These are phyloP conservation scores for Fusarium pininemorale DNA, from an alignment of 2,329 filamentous ascomycete species.

Conservation along the genomic window DNA sequence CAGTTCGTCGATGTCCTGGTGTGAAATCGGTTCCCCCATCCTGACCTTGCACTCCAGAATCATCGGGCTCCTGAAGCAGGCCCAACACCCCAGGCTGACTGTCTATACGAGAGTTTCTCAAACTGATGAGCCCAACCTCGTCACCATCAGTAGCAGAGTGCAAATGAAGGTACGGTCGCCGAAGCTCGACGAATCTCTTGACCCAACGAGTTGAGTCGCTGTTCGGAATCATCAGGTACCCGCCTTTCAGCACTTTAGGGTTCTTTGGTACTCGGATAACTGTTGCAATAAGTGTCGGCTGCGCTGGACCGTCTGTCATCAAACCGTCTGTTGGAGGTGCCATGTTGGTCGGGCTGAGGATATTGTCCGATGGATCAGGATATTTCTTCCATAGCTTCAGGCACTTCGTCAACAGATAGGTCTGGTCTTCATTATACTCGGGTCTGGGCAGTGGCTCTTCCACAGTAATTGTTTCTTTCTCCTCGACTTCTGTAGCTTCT, in stretches of 20 bases:
- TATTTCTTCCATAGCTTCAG: conserved; percentile 72
- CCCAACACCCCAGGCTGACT: conserved; percentile 88
- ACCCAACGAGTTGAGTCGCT: conserved; percentile 86
- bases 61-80: conserved; percentile 67
- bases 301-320: conserved; percentile 55
- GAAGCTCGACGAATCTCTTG: conserved; percentile 90
- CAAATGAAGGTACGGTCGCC: conserved; percentile 90
- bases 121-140: conserved; percentile 87
- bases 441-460: conserved; percentile 42
- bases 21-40: conserved; percentile 50
- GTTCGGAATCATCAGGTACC: conserved; percentile 87
- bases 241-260: conserved; percentile 81
- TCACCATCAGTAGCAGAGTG: conserved; percentile 88
- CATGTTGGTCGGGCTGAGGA: conserved; percentile 69
- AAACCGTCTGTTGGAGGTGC: conserved; percentile 74
- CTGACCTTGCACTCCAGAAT: conserved; percentile 47
- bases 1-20: conserved; percentile 59
- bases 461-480: conserved; percentile 37
- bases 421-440: conserved; percentile 59
- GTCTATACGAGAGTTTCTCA: conserved; percentile 90
- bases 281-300: conserved; percentile 76
- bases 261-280: conserved; percentile 85
- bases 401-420: conserved; percentile 61
- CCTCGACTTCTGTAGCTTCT: conserved; percentile 24
- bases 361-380: conserved; percentile 63